phyloP scores from a whole-genome alignment of 179 eudicot genomes.

The Silene vulgaris region DNA sequence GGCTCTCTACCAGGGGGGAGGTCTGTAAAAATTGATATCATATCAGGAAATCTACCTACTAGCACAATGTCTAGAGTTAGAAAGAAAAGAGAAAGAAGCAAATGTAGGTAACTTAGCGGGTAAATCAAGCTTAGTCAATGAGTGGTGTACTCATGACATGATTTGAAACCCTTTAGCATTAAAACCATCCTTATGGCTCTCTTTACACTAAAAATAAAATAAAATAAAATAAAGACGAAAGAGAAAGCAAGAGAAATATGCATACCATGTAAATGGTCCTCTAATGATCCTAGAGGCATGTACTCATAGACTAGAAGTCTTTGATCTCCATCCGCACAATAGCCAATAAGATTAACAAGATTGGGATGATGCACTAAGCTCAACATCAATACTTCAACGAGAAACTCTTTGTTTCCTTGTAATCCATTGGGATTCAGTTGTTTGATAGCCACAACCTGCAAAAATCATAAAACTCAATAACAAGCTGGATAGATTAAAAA shows the following conservation, averaged over 20 bases:
- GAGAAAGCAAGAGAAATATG: not conserved
- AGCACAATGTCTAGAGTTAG: too few species aligned
- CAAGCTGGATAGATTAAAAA: not conserved
- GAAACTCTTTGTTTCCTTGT: conserved; percentile 77
- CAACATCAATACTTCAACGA: conserved; percentile 70
- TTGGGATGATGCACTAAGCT: conserved; percentile 61
- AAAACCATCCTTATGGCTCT: not conserved
- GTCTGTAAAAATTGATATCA: conserved; percentile 34
- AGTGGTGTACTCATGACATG: not conserved
- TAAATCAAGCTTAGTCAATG: too few species aligned
- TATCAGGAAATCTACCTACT: not conserved
- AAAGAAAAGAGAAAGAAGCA: too few species aligned
- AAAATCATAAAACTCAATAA: not conserved
- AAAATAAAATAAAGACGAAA: not conserved
- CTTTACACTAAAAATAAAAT: not conserved
- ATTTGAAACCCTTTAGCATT: not conserved
- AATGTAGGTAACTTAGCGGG: too few species aligned
- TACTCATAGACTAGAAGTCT: conserved; percentile 54
- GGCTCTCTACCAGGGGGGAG: conserved; percentile 39
- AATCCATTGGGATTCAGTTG: conserved; percentile 69
- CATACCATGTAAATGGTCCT: conserved; percentile 64
- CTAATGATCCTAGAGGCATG: conserved; percentile 67
- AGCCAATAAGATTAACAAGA: conserved; percentile 52
- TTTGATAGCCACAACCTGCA: conserved; percentile 67
- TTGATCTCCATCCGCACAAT: conserved; percentile 24